A percentile compares a stretch with the other conserved stretches of the same genome.
phyloP scores from a whole-genome alignment of 2,329 filamentous ascomycete genomes.

The Cytospora chrysosperma region DNA sequence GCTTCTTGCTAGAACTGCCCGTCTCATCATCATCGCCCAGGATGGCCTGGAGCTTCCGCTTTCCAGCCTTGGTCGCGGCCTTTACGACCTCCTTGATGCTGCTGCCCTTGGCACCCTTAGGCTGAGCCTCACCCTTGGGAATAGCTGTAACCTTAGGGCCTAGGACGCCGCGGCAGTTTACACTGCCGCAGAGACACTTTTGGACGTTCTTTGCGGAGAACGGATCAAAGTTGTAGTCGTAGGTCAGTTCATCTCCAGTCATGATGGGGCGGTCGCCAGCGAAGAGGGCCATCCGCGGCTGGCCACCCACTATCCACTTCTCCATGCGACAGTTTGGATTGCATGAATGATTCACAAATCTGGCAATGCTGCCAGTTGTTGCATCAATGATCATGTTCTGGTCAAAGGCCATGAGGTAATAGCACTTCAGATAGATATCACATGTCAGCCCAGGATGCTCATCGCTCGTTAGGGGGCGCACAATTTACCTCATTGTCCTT shows the following conservation, averaged over 20 bases:
- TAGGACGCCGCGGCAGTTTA: slow-evolving; percentile 63
- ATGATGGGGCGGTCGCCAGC: slow-evolving; percentile 85
- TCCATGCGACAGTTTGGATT: slow-evolving; percentile 97
- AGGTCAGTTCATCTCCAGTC: slow-evolving; percentile 94
- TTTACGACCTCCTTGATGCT: slow-evolving; percentile 29
- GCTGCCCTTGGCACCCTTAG: slow-evolving; percentile 17
- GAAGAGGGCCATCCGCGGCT: slow-evolving; percentile 95
- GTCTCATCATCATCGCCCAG: slow-evolving; percentile 42
- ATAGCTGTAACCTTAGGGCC: slow-evolving; percentile 60
- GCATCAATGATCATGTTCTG: slow-evolving; percentile 99
- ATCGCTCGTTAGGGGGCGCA: too few relatives aligned
- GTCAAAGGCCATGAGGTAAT: slow-evolving; percentile 98
- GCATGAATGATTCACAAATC: slow-evolving; percentile 98
- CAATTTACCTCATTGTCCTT: slow-evolving; percentile 81
- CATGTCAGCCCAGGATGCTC: background rate
- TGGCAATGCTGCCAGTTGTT: slow-evolving; percentile 90
- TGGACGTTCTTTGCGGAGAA: slow-evolving; percentile 69
- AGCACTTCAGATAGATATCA: slow-evolving; percentile 64
- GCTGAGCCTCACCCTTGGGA: slow-evolving; percentile 42
- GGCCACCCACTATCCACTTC: slow-evolving; percentile 92
- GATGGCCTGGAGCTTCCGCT: slow-evolving; percentile 57
- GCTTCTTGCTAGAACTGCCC: slow-evolving; percentile 41
- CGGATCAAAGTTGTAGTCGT: slow-evolving; percentile 78
- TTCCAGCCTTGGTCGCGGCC: slow-evolving; percentile 41
- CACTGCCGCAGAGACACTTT: slow-evolving; percentile 61